Evolutionary conservation across 805 yeast genomes (phyloP), one percentile per base, ranked within the genome.

Genomic region (Metschnikowia kunwiensis): DNA sequence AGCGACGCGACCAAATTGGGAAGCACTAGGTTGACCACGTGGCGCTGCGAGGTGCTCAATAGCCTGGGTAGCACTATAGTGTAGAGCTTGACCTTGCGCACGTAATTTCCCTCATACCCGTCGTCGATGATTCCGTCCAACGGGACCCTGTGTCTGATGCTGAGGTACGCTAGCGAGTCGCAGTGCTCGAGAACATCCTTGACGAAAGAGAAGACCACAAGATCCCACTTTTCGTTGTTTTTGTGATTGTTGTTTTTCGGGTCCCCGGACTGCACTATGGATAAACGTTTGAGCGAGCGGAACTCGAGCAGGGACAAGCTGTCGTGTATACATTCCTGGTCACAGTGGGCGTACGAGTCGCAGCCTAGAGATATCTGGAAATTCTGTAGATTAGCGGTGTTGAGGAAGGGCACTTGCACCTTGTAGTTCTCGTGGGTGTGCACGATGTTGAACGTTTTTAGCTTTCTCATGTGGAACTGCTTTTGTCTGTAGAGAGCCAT

Each of bases 81-180:
- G 47, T 71, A 81, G 9, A 83, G 49, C 19, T 64, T 68, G 35
- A 75, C 65, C 49, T 87, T 69, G 42, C 87, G 70, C 5, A 74
- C 53, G 47, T 77, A 82, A 47, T 84, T 83, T 0, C 94, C 94
- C 50, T 83, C 91, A 26, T 79, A 73, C 2, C 86, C 86, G 54
- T 82, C 84, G 12, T 57, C 63, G 10, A 79, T 69, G 14, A 32
- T 31, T 2, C 52, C 53, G 50, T 75, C 75, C 2, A 55, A 24
- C 2, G 86, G 84, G 3, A 82, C 75, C 18, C 64, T 65, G 54
- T 82, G 88, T 13, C 70, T 63, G n/a, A 83, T 64, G 7, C 74
- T 61, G 13, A 83, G 55, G 30, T 56, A 67, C 22, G 42, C 38
- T 19, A 55, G 57, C 24, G 80, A 42, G 2, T 54, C 54, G 1